These are phyloP conservation scores for Maudiozyma humilis DNA, from an alignment of 1,139 yeast genomes.

Conservation along the genomic window DNA sequence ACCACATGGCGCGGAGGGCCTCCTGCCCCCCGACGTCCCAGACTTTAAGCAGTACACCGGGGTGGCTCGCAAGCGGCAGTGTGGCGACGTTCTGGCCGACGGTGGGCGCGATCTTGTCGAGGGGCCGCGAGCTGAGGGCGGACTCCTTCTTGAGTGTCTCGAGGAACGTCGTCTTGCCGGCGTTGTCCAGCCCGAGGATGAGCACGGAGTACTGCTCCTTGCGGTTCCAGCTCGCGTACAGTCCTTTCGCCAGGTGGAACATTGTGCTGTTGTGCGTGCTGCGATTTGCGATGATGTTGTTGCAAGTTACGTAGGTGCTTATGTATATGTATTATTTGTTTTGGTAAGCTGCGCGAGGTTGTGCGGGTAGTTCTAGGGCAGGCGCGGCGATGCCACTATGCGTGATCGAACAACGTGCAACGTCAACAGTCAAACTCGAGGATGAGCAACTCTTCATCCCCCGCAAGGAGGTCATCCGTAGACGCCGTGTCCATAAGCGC, in stretches of 20 bases:
- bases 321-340: background rate
- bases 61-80: conserved; percentile 39
- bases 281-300: no score
- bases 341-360: no score
- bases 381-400: no score
- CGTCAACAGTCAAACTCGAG: conserved; percentile 27
- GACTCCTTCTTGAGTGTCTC: conserved; percentile 53
- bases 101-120: conserved; percentile 52
- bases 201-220: conserved; percentile 66
- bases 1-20: conserved; percentile 75
- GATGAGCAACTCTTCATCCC: conserved; percentile 26
- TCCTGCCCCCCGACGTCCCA: conserved; percentile 98
- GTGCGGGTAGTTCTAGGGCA: background rate
- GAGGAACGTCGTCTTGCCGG: conserved; percentile 84
- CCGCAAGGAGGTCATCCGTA: conserved; percentile 15
- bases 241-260: conserved; percentile 59
- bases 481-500: conserved; percentile 6
- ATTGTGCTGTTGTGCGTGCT: conserved; percentile 28
- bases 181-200: conserved; percentile 86
- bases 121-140: conserved; percentile 31
- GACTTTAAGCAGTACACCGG: conserved; percentile 56
- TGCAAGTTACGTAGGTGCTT: no score
- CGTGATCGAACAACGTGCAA: no score
- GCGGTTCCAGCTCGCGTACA: conserved; percentile 48
- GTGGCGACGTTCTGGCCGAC: conserved; percentile 67